Evolutionary conservation across 2,329 filamentous ascomycete species (phyloP).

Genomic region (Exophiala alcalophila): DNA sequence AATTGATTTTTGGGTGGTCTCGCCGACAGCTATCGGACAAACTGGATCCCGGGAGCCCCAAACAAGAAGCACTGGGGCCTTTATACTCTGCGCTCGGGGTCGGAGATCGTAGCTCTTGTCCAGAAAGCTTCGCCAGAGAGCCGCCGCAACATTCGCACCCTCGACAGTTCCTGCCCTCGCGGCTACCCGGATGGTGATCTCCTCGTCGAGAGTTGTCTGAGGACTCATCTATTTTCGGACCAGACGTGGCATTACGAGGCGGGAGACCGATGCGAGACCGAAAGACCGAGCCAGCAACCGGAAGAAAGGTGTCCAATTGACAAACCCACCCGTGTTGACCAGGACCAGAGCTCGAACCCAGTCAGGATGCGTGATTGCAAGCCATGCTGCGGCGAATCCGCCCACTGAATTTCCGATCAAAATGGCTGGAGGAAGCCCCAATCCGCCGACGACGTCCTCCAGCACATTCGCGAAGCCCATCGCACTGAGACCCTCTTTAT

Average conservation of each 20-base stretch:
- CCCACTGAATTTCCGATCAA: conserved; percentile 8
- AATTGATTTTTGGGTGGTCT: not conserved
- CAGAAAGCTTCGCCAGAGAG: conserved; percentile 8
- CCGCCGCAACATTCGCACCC: not conserved
- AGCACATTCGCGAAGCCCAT: conserved; percentile 6
- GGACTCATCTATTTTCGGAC: conserved; percentile 6
- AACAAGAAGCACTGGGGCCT: conserved; percentile 4
- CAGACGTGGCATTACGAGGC: conserved; percentile 2
- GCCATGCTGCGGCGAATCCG: conserved; percentile 7
- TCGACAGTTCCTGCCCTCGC: conserved; percentile 1
- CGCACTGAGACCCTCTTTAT: not conserved
- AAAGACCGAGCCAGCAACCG: conserved; percentile 3
- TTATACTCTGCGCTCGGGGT: conserved; percentile 2
- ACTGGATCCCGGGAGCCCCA: conserved; percentile 7
- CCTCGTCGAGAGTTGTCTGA: conserved; percentile 8
- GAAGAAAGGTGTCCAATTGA: conserved; percentile 3
- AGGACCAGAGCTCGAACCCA: conserved; percentile 5
- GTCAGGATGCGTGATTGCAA: conserved; percentile 4
- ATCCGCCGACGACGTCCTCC: conserved; percentile 4
- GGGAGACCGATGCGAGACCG: conserved; percentile 2
- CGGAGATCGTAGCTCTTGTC: conserved; percentile 3
- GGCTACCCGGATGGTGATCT: conserved; percentile 3
- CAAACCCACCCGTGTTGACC: conserved; percentile 2
- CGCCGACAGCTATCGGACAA: not conserved
- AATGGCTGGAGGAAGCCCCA: conserved; percentile 2